Conservation (phyloP, 78 protist genomes). For the Pigoraptor vietnamica region DNA sequence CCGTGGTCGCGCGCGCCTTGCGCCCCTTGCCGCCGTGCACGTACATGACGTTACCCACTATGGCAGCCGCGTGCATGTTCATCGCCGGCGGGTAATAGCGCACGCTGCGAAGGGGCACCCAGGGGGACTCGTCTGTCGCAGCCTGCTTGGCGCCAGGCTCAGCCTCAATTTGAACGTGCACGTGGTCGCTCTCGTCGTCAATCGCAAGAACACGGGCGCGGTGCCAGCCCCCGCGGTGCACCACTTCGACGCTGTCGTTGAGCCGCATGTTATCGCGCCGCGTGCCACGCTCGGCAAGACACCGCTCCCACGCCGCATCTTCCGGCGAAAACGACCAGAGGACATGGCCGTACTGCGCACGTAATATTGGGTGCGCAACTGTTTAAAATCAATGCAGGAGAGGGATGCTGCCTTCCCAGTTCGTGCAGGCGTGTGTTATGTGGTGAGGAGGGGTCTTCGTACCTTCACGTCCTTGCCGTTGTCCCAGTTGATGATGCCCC, state of each 20-base stretch:
- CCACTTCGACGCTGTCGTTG: neutral
- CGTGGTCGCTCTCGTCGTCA: neutral
- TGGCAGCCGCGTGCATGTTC: neutral
- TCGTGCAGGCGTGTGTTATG: neutral
- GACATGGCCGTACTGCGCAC: neutral
- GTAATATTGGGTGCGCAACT: neutral
- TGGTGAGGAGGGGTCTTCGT: neutral
- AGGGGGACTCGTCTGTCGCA: neutral
- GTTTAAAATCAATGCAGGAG: neutral
- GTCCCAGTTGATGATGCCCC: neutral
- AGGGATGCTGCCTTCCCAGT: neutral
- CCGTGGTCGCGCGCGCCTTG: neutral
- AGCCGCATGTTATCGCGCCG: neutral
- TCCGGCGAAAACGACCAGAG: neutral
- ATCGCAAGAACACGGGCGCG: neutral
- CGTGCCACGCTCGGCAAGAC: neutral
- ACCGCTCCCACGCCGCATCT: neutral
- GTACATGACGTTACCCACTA: neutral
- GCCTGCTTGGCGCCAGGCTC: neutral
- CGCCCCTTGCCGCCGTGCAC: slow-evolving; percentile 1
- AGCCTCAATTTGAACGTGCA: neutral
- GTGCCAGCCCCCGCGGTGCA: neutral
- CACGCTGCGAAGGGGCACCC: neutral
- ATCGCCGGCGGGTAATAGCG: neutral
- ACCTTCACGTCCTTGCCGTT: neutral